These are phyloP conservation scores for Linum usitatissimum DNA, from an alignment of 345 rosid species.

Conservation along the genomic window DNA sequence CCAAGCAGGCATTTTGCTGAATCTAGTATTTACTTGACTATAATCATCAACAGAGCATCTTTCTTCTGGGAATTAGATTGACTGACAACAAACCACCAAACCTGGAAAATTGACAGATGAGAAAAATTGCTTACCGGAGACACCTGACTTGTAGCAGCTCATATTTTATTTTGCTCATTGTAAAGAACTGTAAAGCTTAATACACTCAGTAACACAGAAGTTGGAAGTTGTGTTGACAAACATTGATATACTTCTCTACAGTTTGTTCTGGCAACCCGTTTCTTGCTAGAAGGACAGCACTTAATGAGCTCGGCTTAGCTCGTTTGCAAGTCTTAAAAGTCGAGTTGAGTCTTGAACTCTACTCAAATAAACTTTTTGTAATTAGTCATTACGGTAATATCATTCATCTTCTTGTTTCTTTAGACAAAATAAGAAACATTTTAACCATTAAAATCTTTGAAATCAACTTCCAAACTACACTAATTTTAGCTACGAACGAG, in stretches of 20 bases:
- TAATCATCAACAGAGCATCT: not conserved
- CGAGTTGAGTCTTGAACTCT: not conserved
- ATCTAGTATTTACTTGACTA: not conserved
- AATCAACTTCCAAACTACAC: too few relatives aligned
- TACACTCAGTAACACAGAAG: slow-evolving; percentile 9
- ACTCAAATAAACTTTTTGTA: too few relatives aligned
- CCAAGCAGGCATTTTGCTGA: not conserved
- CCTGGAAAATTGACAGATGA: not conserved
- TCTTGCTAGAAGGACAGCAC: slow-evolving; percentile 5
- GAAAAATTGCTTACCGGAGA: not conserved
- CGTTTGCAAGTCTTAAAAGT: too few relatives aligned
- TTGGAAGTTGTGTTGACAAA: slow-evolving; percentile 6
- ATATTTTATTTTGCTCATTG: slow-evolving; percentile 5
- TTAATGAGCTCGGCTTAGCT: slow-evolving; percentile 2
- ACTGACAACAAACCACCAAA: not conserved
- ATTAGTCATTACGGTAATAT: too few relatives aligned
- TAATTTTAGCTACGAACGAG: too few relatives aligned
- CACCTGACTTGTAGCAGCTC: slow-evolving; percentile 4
- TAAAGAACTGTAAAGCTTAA: slow-evolving; percentile 15
- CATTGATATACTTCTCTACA: not conserved
- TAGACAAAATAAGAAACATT: too few relatives aligned
- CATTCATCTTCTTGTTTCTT: too few relatives aligned
- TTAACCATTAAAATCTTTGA: too few relatives aligned
- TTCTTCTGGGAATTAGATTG: slow-evolving; percentile 3
- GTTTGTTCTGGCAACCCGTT: not conserved